These are phyloP conservation scores for Isatis lusitanica DNA, from an alignment of 441 rosid species.

Conservation along the genomic window DNA sequence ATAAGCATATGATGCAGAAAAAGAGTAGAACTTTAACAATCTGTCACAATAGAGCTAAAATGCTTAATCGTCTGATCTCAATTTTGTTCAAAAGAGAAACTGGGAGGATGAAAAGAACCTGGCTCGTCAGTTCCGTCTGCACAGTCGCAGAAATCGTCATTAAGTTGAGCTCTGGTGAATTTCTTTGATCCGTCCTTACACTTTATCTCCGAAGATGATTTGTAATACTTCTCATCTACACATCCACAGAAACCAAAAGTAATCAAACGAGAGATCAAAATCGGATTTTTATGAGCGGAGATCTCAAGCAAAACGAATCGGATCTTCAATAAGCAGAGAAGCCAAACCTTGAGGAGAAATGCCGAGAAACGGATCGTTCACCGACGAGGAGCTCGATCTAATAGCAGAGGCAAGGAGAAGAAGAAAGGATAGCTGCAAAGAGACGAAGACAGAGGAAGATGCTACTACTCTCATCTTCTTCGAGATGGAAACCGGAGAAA, in stretches of 20 bases:
- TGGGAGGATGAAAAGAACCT: conserved; percentile 39
- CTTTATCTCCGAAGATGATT: conserved; percentile 61
- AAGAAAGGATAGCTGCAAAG: conserved; percentile 30
- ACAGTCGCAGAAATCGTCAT: conserved; percentile 95
- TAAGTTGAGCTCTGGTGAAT: conserved; percentile 73
- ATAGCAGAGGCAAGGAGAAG: conserved; percentile 32
- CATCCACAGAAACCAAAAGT: background rate
- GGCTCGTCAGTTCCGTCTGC: conserved; percentile 90
- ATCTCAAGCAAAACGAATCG: conserved; percentile 13
- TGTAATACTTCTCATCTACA: conserved; percentile 73
- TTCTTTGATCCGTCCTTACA: conserved; percentile 86
- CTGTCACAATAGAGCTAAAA: background rate
- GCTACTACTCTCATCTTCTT: conserved; percentile 50
- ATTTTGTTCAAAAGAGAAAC: background rate
- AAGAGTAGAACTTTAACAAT: background rate
- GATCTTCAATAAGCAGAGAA: conserved; percentile 16
- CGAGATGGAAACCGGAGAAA: conserved; percentile 34
- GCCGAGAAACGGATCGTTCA: conserved; percentile 62
- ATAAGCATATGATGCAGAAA: background rate
- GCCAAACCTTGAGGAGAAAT: conserved; percentile 70
- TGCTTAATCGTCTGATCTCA: background rate
- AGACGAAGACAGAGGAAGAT: conserved; percentile 31
- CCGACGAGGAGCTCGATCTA: conserved; percentile 50
- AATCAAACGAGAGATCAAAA: conserved; percentile 1
- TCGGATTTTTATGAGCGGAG: background rate